Evolutionary conservation across 768 basidiomycete genomes (phyloP).

Genomic region (Pleurotus djamor): DNA sequence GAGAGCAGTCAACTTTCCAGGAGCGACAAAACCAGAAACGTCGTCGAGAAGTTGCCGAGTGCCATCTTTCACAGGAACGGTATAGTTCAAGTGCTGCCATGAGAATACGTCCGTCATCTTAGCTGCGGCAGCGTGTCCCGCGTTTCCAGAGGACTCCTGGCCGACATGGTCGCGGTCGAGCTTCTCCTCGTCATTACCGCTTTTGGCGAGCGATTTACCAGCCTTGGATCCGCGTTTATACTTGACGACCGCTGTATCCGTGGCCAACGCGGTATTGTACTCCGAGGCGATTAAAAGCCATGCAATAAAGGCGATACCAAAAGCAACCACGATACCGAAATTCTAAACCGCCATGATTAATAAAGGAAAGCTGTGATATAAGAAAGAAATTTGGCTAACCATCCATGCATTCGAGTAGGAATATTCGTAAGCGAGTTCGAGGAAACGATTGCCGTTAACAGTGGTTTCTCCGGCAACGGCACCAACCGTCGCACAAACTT

Average conservation of each 20-base stretch:
- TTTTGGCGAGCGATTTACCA: neutral
- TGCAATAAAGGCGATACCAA: slow-evolving; percentile 53
- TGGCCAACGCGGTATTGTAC: slow-evolving; percentile 37
- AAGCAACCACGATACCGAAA: slow-evolving; percentile 67
- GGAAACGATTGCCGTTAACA: slow-evolving; percentile 45
- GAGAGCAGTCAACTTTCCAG: slow-evolving; percentile 65
- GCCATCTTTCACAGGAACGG: slow-evolving; percentile 44
- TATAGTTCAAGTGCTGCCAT: slow-evolving; percentile 63
- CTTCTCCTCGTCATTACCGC: neutral
- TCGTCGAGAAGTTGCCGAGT: slow-evolving; percentile 48
- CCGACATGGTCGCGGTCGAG: neutral
- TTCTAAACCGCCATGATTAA: slow-evolving; percentile 50
- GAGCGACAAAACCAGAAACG: slow-evolving; percentile 64
- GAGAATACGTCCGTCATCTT: slow-evolving; percentile 57
- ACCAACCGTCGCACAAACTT: slow-evolving; percentile 57
- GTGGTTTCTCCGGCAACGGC: slow-evolving; percentile 40
- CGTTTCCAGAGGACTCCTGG: no score
- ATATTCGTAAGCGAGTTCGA: slow-evolving; percentile 36
- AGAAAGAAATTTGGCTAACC: slow-evolving; percentile 4
- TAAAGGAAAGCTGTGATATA: neutral
- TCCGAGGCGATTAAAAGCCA: slow-evolving; percentile 61
- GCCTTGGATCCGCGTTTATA: slow-evolving; percentile 38
- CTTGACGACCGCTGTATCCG: slow-evolving; percentile 41
- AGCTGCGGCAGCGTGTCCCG: slow-evolving; percentile 8
- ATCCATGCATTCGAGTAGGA: slow-evolving; percentile 10